Base-by-base conservation (phyloP, 2,329 filamentous ascomycete genomes). In the Verticillium zaregamsianum region DNA sequence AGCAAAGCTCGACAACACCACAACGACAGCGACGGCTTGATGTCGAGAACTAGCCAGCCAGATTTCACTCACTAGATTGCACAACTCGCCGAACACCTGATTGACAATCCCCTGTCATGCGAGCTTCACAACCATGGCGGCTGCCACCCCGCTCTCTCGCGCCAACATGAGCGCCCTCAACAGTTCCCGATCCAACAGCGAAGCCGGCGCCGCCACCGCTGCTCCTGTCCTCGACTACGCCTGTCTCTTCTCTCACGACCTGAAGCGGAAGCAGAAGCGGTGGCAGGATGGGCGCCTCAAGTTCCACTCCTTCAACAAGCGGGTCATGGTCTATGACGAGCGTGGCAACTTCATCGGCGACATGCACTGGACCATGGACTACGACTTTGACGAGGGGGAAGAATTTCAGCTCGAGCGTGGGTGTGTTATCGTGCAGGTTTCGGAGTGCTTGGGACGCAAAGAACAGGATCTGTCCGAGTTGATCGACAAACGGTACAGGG, bases 271-370 rank as follows among this genome's bases (percentile, higher is more conserved):
- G 77, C 88, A 92, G 68, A 97, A 97, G 73, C 83, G 91, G 64
- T 97, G 93, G 93, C 92, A 96, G 70, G 93, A 97, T 88, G 93
- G 94, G 39, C 87, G 87, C 59, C 84, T 97, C 64, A 90, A 90
- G 66, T 96, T 90, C 66, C 93, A 97, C 71, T 90, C 90, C 0
- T 97, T 96, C 84, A 97, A 97, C 78, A 91, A 88, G 71, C 87
- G 92, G 5, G 80, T 95, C 63, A 96, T 97, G 91, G 91, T 96
- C 7, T 94, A 95, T 69, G 93, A 97, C 73, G 87, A 91, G 56
- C 80, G 85, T 2, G 87, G 90, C 0, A 92, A 93, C 72, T 92
- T 89, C 66, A 83, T 97, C 32, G 93, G 93, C 3, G 93, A 97
- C 72, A 86, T 87, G 35, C 92, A 97, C 75, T 95, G 91, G 88